Evolutionary conservation across 169 alveolate genomes (phyloP).

Genomic region (Babesia divergens): DNA sequence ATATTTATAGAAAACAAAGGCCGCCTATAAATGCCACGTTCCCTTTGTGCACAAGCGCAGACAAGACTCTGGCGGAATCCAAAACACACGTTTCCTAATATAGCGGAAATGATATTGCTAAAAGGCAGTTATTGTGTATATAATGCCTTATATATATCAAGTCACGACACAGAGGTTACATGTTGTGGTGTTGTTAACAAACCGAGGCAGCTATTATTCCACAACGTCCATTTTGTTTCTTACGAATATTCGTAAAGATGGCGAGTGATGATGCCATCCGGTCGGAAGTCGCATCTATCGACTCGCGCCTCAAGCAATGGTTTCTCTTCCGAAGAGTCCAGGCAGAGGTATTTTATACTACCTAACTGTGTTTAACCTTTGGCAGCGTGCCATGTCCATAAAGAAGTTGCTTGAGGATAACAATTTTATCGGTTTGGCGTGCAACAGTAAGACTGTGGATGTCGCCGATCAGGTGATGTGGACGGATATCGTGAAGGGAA

Average conservation of each 20-base stretch:
- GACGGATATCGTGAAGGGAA: conserved; percentile 75
- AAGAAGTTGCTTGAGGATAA: conserved; percentile 69
- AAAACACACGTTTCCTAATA: too few species aligned
- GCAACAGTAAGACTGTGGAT: conserved; percentile 52
- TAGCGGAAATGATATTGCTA: too few species aligned
- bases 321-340: conserved; percentile 74
- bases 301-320: conserved; percentile 74
- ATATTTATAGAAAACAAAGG: too few species aligned
- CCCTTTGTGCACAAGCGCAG: too few species aligned
- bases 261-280: conserved; percentile 36
- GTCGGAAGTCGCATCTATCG: conserved; percentile 68
- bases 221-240: not conserved
- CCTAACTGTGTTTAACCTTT: not conserved
- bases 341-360: conserved; percentile 66
- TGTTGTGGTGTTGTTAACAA: not conserved
- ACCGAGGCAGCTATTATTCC: not conserved
- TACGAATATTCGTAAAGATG: conserved; percentile 27
- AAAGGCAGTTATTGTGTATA: too few species aligned
- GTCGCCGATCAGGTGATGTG: conserved; percentile 72
- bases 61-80: too few species aligned
- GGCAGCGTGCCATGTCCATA: conserved; percentile 60
- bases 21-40: too few species aligned
- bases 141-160: too few species aligned
- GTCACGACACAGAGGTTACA: too few species aligned
- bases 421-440: conserved; percentile 70